phyloP scores from a whole-genome alignment of 2,329 filamentous ascomycete genomes.

The Aspergillus sergii region DNA sequence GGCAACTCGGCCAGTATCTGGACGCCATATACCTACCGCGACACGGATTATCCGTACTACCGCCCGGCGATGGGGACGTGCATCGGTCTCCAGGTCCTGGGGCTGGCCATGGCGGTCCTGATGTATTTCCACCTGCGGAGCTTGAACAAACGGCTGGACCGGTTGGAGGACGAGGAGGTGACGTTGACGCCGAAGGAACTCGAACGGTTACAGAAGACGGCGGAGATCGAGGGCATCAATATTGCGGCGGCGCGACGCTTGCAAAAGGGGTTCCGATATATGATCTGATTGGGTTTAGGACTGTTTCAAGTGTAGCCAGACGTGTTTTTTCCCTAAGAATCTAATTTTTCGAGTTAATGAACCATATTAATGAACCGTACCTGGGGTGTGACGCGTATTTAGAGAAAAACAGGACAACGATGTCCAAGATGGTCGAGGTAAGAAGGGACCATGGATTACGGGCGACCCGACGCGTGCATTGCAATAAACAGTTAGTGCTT shows the following conservation, averaged over 20 bases:
- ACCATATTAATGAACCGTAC: background rate
- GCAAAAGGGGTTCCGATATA: conserved; percentile 60
- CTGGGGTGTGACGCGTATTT: background rate
- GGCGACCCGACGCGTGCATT: too few relatives aligned
- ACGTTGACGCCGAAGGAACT: conserved; percentile 52
- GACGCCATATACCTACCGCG: conserved; percentile 53
- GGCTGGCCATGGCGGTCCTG: conserved; percentile 35
- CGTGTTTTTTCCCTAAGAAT: background rate
- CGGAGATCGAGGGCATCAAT: conserved; percentile 55
- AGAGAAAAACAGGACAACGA: background rate
- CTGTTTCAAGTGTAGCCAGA: background rate
- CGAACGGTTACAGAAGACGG: conserved; percentile 52
- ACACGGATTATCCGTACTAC: conserved; percentile 43
- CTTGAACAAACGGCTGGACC: conserved; percentile 55
- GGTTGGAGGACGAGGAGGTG: conserved; percentile 53
- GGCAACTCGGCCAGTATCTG: conserved; percentile 58
- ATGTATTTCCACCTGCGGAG: conserved; percentile 43
- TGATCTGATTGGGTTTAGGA: conserved; percentile 35
- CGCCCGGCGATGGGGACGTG: conserved; percentile 45
- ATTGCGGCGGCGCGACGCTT: conserved; percentile 52
- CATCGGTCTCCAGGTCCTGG: conserved; percentile 44
- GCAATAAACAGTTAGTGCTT: too few relatives aligned
- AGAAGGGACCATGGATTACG: too few relatives aligned
- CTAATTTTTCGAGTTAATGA: background rate
- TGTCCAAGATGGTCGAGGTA: background rate